A percentile compares a stretch with the other conserved stretches of the same genome.
These are phyloP conservation scores for Protostelium mycophagum DNA, from an alignment of 78 protist species.

Conservation along the genomic window DNA sequence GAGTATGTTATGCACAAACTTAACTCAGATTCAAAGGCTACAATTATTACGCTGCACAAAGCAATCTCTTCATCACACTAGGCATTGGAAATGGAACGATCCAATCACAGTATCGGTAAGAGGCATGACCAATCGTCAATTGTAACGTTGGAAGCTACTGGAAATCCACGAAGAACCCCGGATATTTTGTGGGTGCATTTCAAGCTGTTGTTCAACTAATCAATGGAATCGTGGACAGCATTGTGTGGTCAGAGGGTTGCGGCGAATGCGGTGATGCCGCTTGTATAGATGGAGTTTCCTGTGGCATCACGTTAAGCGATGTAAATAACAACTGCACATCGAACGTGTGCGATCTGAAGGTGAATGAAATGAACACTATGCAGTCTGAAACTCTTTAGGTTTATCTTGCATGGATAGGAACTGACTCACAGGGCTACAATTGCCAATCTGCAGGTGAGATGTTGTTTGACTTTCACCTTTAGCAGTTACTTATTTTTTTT, in stretches of 20 bases:
- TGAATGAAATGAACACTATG: background rate
- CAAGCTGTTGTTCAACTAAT: background rate
- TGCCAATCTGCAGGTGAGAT: background rate
- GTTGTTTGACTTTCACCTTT: too few relatives aligned
- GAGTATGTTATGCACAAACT: background rate
- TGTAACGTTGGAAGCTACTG: background rate
- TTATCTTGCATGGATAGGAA: background rate
- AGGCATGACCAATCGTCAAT: too few relatives aligned
- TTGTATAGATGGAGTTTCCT: background rate
- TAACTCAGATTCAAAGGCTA: too few relatives aligned
- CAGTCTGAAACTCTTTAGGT: background rate
- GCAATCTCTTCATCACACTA: background rate
- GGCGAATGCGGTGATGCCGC: background rate
- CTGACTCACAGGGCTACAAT: background rate
- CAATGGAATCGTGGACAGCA: background rate
- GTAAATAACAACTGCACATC: background rate
- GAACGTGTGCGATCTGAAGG: background rate
- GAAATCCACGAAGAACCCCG: background rate
- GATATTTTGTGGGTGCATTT: background rate
- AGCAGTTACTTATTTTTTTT: too few relatives aligned
- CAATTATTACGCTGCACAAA: background rate
- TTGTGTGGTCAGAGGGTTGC: background rate
- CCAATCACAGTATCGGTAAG: background rate
- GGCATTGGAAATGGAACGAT: background rate
- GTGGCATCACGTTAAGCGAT: background rate